A percentile compares a stretch with the other conserved stretches of the same genome.
phyloP scores from a whole-genome alignment of 2,329 filamentous ascomycete genomes.

The Didymellaceae sp. region DNA sequence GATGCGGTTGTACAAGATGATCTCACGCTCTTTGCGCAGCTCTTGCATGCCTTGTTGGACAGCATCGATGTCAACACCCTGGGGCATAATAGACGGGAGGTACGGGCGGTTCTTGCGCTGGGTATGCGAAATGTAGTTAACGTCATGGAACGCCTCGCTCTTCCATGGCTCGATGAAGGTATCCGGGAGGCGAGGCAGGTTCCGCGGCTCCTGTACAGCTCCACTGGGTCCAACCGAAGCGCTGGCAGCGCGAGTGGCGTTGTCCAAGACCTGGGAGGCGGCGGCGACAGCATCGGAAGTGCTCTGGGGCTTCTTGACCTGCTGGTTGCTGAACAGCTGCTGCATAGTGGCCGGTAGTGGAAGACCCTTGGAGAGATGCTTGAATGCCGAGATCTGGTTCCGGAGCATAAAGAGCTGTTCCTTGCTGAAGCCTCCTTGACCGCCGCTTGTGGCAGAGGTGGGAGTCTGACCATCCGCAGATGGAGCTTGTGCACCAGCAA shows the following conservation, averaged over 20 bases:
- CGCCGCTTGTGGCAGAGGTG: slow-evolving; percentile 35
- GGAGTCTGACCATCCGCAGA: slow-evolving; percentile 51
- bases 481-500: slow-evolving; percentile 33
- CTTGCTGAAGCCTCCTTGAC: slow-evolving; percentile 47
- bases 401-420: slow-evolving; percentile 81
- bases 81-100: slow-evolving; percentile 86
- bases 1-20: slow-evolving; percentile 89
- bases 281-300: slow-evolving; percentile 50
- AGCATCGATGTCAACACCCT: slow-evolving; percentile 83
- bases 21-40: slow-evolving; percentile 83
- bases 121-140: slow-evolving; percentile 82
- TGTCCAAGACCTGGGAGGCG: slow-evolving; percentile 60
- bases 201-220: slow-evolving; percentile 40
- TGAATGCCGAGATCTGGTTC: slow-evolving; percentile 90
- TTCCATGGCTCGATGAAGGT: slow-evolving; percentile 60
- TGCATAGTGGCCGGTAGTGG: slow-evolving; percentile 80
- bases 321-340: slow-evolving; percentile 79
- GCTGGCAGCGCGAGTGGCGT: slow-evolving; percentile 52
- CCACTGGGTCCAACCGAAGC: slow-evolving; percentile 52
- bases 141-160: slow-evolving; percentile 58
- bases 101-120: slow-evolving; percentile 77
- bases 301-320: slow-evolving; percentile 62
- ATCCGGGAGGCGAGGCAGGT: slow-evolving; percentile 51
- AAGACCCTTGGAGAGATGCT: slow-evolving; percentile 84
- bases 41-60: slow-evolving; percentile 51